These are phyloP conservation scores for Clathrospora elynae DNA, from an alignment of 2,329 filamentous ascomycete genomes.

Conservation along the genomic window DNA sequence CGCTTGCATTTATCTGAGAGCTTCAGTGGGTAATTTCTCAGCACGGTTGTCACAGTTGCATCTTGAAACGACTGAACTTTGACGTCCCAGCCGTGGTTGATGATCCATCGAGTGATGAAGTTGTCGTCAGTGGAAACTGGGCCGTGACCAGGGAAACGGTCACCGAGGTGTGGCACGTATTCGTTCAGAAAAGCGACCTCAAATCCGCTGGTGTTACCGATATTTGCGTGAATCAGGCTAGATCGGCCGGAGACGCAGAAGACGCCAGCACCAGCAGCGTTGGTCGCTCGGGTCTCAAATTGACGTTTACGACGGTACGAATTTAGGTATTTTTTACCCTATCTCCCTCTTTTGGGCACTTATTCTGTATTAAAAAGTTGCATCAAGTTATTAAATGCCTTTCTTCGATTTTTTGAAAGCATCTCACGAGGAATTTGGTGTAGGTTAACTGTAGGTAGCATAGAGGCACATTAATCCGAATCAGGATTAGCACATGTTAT, in stretches of 20 bases:
- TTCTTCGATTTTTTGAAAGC: too few species aligned
- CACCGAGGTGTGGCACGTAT: constrained; percentile 13
- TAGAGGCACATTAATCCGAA: too few species aligned
- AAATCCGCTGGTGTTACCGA: constrained; percentile 32
- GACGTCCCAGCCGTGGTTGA: constrained; percentile 55
- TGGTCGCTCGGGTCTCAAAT: constrained; percentile 41
- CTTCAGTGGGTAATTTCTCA: constrained; percentile 37
- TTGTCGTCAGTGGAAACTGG: constrained; percentile 42
- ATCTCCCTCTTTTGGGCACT: too few species aligned
- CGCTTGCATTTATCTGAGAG: constrained; percentile 31
- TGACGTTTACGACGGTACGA: too few species aligned
- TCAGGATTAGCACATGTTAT: too few species aligned
- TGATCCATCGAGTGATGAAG: constrained; percentile 60
- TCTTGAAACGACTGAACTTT: constrained; percentile 59
- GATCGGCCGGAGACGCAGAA: constrained; percentile 44
- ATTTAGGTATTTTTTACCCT: too few species aligned
- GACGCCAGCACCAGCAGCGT: constrained; percentile 40
- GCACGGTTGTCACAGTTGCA: constrained; percentile 55
- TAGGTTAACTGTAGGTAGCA: too few species aligned
- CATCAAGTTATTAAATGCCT: too few species aligned
- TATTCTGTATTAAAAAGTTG: too few species aligned
- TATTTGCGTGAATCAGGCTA: constrained; percentile 26
- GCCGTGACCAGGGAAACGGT: constrained; percentile 17
- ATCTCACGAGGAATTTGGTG: too few species aligned
- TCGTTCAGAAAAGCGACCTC: constrained; percentile 27